phyloP scores from a whole-genome alignment of 2,329 filamentous ascomycete species.

The Cadophora sp. region DNA sequence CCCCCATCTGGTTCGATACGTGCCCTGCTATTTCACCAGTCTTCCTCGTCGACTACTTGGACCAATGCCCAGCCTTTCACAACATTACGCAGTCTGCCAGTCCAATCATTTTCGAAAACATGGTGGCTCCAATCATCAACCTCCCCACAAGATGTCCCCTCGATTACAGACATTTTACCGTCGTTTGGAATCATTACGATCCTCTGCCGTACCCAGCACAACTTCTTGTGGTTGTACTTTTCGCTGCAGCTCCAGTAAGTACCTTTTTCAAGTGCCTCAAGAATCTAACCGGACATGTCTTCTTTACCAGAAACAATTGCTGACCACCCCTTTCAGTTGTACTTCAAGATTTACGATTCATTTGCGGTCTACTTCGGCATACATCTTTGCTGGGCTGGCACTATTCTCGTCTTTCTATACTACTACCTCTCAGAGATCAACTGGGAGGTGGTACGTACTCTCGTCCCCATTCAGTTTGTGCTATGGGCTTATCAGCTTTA shows the following conservation, averaged over 20 bases:
- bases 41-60: not conserved
- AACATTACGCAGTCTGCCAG: not conserved
- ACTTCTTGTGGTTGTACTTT: not conserved
- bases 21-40: not conserved
- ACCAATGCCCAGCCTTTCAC: not conserved
- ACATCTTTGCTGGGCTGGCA: no score
- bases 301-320: not conserved
- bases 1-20: not conserved
- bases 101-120: not conserved
- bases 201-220: not conserved
- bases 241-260: not conserved
- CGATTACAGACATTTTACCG: not conserved
- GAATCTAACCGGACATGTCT: not conserved
- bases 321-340: no score
- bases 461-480: no score
- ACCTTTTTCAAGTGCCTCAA: no score
- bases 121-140: not conserved
- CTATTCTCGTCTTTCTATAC: no score
- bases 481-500: no score
- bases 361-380: no score
- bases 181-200: not conserved
- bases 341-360: no score
- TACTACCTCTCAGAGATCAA: no score
- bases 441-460: no score
- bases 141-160: not conserved